Conservation (phyloP, 768 basidiomycete species). For the Lactifluus pinguis region DNA sequence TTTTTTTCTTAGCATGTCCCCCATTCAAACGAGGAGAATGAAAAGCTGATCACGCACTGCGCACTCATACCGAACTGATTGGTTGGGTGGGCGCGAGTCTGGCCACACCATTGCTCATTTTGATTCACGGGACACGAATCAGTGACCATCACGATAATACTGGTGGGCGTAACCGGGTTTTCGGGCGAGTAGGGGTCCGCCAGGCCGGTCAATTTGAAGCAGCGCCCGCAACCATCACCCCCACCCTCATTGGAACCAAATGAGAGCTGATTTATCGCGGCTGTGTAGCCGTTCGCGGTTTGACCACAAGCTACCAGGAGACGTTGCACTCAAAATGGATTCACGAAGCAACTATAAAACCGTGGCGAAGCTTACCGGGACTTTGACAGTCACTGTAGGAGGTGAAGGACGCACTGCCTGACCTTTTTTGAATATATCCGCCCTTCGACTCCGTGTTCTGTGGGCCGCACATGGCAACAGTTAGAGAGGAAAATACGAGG, state of each 20-base stretch:
- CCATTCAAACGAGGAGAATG: background rate
- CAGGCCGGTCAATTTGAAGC: constrained; percentile 47
- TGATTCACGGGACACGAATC: constrained; percentile 38
- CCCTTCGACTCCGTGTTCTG: constrained; percentile 18
- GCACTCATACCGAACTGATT: constrained; percentile 28
- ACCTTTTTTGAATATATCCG: constrained; percentile 43
- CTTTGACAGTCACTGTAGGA: constrained; percentile 41
- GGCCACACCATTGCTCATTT: constrained; percentile 48
- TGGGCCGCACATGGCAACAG: background rate
- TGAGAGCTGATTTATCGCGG: constrained; percentile 48
- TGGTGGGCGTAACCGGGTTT: constrained; percentile 42
- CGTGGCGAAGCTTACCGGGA: constrained; percentile 31
- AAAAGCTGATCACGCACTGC: constrained; percentile 33
- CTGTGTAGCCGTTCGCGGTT: constrained; percentile 40
- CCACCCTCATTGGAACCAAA: constrained; percentile 45
- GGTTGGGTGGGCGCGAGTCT: constrained; percentile 38
- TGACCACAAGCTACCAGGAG: constrained; percentile 40
- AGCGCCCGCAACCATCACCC: constrained; percentile 55
- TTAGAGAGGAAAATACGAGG: background rate
- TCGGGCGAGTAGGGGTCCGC: constrained; percentile 48
- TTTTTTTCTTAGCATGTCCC: background rate
- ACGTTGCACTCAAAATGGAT: background rate
- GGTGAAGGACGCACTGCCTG: constrained; percentile 48
- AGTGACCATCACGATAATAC: constrained; percentile 44
- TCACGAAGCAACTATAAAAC: background rate